Evolutionary conservation across 805 yeast genomes (phyloP).

Genomic region (Metschnikowia matae): DNA sequence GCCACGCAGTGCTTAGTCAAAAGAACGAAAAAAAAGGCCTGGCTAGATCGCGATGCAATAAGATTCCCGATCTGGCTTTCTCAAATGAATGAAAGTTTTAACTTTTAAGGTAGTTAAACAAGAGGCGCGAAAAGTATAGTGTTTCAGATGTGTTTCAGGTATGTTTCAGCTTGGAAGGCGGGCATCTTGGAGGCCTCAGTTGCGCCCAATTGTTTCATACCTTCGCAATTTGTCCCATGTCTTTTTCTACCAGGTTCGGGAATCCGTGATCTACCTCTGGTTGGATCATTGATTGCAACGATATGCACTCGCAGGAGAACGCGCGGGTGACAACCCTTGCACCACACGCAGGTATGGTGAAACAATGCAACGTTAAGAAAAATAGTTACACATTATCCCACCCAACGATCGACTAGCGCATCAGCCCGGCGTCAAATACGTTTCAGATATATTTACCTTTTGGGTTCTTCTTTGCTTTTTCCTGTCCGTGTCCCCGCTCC

Average conservation of each 20-base stretch:
- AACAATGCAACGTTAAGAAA: constrained; percentile 4
- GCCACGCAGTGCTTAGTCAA: no score
- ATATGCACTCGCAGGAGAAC: constrained; percentile 1
- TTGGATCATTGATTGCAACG: neutral
- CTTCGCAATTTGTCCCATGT: neutral
- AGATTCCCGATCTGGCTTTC: no score
- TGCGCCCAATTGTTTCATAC: neutral
- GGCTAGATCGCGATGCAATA: no score
- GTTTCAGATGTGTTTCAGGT: no score
- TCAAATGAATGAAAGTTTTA: no score
- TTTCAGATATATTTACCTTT: neutral
- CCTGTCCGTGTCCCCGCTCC: neutral
- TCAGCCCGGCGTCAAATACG: neutral
- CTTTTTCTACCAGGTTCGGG: neutral
- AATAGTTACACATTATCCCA: neutral
- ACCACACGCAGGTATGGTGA: constrained; percentile 4
- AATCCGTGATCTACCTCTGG: neutral
- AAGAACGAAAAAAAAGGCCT: no score
- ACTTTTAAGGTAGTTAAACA: no score
- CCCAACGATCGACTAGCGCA: neutral
- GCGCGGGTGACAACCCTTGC: constrained; percentile 3
- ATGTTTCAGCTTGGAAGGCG: no score
- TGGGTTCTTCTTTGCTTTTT: neutral
- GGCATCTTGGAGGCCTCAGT: no score
- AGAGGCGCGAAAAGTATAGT: no score